phyloP scores from a whole-genome alignment of 257 asterid species.

The Solanum tarapatanum region DNA sequence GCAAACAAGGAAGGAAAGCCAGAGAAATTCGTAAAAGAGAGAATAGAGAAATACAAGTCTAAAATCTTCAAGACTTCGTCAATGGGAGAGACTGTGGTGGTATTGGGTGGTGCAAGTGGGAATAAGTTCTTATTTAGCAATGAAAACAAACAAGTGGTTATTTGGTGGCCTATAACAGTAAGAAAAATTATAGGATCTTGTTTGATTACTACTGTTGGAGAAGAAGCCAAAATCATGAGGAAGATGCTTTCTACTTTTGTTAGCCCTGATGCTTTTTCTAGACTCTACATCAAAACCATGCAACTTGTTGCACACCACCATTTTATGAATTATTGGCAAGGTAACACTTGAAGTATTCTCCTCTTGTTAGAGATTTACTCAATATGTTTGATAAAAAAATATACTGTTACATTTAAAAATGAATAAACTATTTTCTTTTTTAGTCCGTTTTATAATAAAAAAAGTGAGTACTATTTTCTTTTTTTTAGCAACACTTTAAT shows the following conservation, averaged over 20 bases:
- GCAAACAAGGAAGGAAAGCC: neutral
- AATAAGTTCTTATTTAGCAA: slow-evolving; percentile 22
- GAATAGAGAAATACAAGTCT: slow-evolving; percentile 18
- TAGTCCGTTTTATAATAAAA: neutral
- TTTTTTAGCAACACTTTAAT: no score
- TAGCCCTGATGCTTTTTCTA: slow-evolving; percentile 49
- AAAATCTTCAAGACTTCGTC: slow-evolving; percentile 21
- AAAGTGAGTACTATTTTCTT: neutral
- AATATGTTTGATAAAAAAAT: no score
- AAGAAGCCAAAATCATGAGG: slow-evolving; percentile 51
- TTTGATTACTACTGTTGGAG: slow-evolving; percentile 34
- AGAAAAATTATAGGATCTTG: slow-evolving; percentile 39
- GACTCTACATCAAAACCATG: slow-evolving; percentile 40
- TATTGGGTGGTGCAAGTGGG: slow-evolving; percentile 18
- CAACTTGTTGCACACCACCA: slow-evolving; percentile 44
- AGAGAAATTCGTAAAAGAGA: slow-evolving; percentile 7
- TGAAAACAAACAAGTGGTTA: slow-evolving; percentile 18
- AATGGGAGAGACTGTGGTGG: slow-evolving; percentile 15
- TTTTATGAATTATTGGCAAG: slow-evolving; percentile 48
- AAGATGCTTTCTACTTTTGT: slow-evolving; percentile 42
- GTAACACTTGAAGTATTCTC: slow-evolving; percentile 12
- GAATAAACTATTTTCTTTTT: no score
- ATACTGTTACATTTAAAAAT: no score
- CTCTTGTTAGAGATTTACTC: neutral
- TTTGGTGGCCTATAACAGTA: slow-evolving; percentile 49